Evolutionary conservation across 2,329 filamentous ascomycete genomes (phyloP).

Genomic region (Shiraia sp.): DNA sequence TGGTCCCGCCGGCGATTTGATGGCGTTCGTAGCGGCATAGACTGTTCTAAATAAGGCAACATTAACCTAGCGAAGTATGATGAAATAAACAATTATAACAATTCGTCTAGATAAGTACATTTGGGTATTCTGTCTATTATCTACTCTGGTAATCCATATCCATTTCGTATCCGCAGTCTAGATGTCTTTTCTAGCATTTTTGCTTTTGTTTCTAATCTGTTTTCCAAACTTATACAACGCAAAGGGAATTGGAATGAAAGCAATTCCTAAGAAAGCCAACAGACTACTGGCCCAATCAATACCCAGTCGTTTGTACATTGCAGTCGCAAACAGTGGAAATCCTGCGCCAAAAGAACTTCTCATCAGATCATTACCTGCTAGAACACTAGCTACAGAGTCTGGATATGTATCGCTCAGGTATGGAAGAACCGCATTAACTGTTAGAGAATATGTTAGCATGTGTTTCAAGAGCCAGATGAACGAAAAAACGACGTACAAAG

Average conservation of each 20-base stretch:
- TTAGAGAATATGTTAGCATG: no score
- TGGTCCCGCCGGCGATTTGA: no score
- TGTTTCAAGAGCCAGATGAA: no score
- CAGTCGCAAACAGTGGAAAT: conserved; percentile 45
- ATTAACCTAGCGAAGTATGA: no score
- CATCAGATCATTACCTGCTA: conserved; percentile 53
- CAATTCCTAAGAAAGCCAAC: conserved; percentile 48
- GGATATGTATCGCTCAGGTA: conserved; percentile 51
- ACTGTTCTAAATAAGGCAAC: no score
- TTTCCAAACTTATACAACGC: conserved; percentile 49
- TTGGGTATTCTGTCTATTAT: no score
- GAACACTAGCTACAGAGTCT: conserved; percentile 47
- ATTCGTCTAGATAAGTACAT: no score
- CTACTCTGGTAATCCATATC: background rate
- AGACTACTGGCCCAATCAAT: conserved; percentile 48
- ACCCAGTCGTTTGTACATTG: conserved; percentile 38
- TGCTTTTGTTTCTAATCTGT: conserved; percentile 47
- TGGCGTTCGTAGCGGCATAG: no score
- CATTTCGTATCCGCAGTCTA: conserved; percentile 10
- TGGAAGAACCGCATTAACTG: conserved; percentile 53
- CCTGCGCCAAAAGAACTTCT: conserved; percentile 47
- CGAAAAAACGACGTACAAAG: conserved; percentile 45
- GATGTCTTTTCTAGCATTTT: conserved; percentile 48
- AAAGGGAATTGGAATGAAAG: conserved; percentile 53
- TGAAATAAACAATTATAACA: no score